Percentiles rank a stretch among this genome's conserved stretches.
Conservation (phyloP, 1,284 basidiomycete species). For the Schizophyllum amplum region DNA sequence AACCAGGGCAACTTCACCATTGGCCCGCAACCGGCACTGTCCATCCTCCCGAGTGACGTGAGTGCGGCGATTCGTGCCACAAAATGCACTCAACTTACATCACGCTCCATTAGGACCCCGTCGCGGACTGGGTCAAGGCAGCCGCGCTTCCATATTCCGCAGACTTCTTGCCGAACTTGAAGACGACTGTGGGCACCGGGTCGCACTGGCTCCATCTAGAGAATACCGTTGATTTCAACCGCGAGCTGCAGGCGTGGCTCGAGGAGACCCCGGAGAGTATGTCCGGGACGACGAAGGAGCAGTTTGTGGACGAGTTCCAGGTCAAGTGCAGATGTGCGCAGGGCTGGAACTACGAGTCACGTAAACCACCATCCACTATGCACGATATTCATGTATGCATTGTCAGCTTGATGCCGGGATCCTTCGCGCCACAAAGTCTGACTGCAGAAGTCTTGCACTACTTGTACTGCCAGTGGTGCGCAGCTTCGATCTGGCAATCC, state of each 20-base stretch:
- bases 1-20: slow-evolving; percentile 53
- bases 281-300: not conserved
- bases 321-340: too few species aligned
- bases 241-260: slow-evolving; percentile 33
- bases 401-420: too few species aligned
- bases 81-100: not conserved
- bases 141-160: slow-evolving; percentile 33
- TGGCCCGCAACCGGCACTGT: slow-evolving; percentile 45
- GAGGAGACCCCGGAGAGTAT: slow-evolving; percentile 6
- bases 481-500: too few species aligned
- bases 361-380: too few species aligned
- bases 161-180: slow-evolving; percentile 42
- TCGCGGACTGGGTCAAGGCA: slow-evolving; percentile 49
- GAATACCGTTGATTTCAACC: slow-evolving; percentile 32
- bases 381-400: too few species aligned
- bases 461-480: too few species aligned
- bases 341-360: too few species aligned
- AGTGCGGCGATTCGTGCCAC: slow-evolving; percentile 9
- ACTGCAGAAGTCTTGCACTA: too few species aligned
- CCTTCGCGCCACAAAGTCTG: too few species aligned
- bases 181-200: slow-evolving; percentile 35
- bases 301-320: slow-evolving; percentile 11
- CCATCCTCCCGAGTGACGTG: slow-evolving; percentile 47
- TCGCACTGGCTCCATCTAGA: slow-evolving; percentile 48
- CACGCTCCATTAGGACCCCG: slow-evolving; percentile 43